Evolutionary conservation across 805 yeast species (phyloP).

Genomic region (Candida silvatica): DNA sequence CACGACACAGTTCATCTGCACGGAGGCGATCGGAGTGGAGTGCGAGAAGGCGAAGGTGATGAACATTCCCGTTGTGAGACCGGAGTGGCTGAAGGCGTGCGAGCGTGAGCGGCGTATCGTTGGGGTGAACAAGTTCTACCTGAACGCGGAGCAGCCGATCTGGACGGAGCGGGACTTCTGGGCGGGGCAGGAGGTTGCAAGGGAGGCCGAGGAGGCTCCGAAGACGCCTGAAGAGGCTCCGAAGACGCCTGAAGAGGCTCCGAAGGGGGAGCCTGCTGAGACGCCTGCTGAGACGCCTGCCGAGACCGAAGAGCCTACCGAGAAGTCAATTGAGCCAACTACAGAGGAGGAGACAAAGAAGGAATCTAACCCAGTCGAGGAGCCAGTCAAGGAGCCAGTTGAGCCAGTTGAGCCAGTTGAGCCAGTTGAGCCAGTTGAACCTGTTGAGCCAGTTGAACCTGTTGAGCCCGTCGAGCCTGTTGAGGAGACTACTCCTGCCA

Average conservation of each 20-base stretch:
- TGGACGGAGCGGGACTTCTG: constrained; percentile 38
- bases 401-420: constrained; percentile 5
- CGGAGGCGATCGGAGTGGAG: constrained; percentile 54
- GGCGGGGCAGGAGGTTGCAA: constrained; percentile 7
- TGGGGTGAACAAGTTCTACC: constrained; percentile 83
- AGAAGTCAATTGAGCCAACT: neutral
- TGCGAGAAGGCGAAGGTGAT: constrained; percentile 71
- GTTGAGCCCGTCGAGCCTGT: constrained; percentile 2
- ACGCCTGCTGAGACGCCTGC: constrained; percentile 1
- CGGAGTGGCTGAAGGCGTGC: constrained; percentile 96
- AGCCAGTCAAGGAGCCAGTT: constrained; percentile 5
- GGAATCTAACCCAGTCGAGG: constrained; percentile 1
- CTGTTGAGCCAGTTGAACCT: neutral
- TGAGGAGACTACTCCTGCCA: constrained; percentile 4
- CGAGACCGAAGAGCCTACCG: constrained; percentile 1
- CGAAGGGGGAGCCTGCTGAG: constrained; percentile 3
- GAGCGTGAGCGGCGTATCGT: constrained; percentile 81
- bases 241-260: constrained; percentile 1
- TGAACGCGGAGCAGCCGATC: constrained; percentile 40
- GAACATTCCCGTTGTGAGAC: constrained; percentile 90
- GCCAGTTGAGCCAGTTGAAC: constrained; percentile 3
- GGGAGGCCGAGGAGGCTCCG: neutral
- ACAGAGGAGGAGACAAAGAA: constrained; percentile 5
- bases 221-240: constrained; percentile 3
- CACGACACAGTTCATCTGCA: constrained; percentile 88